A percentile compares a stretch with the other conserved stretches of the same genome.
phyloP scores from a whole-genome alignment of 192 early-diverging fungal species.

The Entomortierella chlamydospora region DNA sequence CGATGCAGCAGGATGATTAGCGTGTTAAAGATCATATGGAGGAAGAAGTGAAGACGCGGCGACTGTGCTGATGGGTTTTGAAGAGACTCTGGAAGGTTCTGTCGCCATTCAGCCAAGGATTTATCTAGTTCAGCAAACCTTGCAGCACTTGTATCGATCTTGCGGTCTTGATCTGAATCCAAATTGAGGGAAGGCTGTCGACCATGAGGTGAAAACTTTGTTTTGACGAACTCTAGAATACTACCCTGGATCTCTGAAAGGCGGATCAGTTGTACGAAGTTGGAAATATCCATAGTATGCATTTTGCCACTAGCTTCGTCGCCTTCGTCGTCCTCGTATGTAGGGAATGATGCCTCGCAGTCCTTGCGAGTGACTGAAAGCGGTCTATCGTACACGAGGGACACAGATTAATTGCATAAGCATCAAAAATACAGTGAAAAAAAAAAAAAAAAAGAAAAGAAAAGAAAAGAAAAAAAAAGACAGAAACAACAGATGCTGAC shows the following conservation, averaged over 20 bases:
- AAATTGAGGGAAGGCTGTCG: too few species aligned
- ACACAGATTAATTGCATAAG: background rate
- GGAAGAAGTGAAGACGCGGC: slow-evolving; percentile 32
- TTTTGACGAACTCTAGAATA: slow-evolving; percentile 44
- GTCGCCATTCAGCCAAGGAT: slow-evolving; percentile 56
- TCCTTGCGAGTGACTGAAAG: slow-evolving; percentile 60
- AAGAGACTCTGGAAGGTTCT: slow-evolving; percentile 53
- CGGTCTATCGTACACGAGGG: slow-evolving; percentile 41
- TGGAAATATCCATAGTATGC: slow-evolving; percentile 8
- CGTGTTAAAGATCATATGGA: slow-evolving; percentile 65
- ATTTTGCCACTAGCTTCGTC: background rate
- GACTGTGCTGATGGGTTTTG: slow-evolving; percentile 50
- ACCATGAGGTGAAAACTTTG: too few species aligned
- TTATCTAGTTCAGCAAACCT: slow-evolving; percentile 39
- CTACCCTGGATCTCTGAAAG: slow-evolving; percentile 41
- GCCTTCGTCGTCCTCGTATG: slow-evolving; percentile 38
- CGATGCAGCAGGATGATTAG: slow-evolving; percentile 66
- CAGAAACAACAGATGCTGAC: too few species aligned
- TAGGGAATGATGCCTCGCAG: slow-evolving; percentile 63
- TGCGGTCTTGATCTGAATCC: background rate
- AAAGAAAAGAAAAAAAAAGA: too few species aligned
- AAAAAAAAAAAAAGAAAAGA: background rate
- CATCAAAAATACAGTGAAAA: background rate
- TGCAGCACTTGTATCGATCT: slow-evolving; percentile 19
- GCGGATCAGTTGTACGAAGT: slow-evolving; percentile 28